Evolutionary conservation across 2,329 filamentous ascomycete genomes (phyloP).

Genomic region (Arthrocladium fulminans): DNA sequence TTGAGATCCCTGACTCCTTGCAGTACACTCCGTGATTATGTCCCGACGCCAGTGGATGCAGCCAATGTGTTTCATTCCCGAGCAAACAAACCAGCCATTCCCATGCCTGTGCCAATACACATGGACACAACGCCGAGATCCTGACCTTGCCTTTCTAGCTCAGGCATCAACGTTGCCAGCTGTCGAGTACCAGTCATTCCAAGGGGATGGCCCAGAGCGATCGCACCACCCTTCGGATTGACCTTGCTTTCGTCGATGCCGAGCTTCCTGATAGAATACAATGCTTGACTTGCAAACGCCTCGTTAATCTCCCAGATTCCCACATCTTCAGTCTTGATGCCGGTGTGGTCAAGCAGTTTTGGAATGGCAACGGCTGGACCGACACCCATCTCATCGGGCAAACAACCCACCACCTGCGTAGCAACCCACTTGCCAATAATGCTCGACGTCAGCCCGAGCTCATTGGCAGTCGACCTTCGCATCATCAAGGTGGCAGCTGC

Average conservation of each 20-base stretch:
- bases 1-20: too few species aligned
- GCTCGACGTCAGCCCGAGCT: conserved; percentile 57
- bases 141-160: conserved; percentile 57
- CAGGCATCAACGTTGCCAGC: conserved; percentile 62
- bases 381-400: conserved; percentile 88
- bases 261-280: conserved; percentile 60
- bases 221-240: conserved; percentile 87
- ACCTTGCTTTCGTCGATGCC: conserved; percentile 58
- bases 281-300: conserved; percentile 55
- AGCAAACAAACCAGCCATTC: conserved; percentile 61
- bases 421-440: conserved; percentile 80
- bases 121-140: conserved; percentile 82
- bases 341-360: conserved; percentile 62
- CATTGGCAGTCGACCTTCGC: conserved; percentile 67
- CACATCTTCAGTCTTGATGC: conserved; percentile 60
- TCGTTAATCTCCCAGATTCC: conserved; percentile 92
- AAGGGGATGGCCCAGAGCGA: conserved; percentile 85
- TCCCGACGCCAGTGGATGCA: too few species aligned
- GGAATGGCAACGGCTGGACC: conserved; percentile 82
- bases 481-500: conserved; percentile 77
- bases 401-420: conserved; percentile 65
- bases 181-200: conserved; percentile 81
- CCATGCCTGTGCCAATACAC: conserved; percentile 80
- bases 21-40: not conserved
- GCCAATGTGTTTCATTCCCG: conserved; percentile 43